Evolutionary conservation across 352 stramenopile genomes (phyloP), one percentile per base, ranked within the genome.

Genomic region (Nothophytophthora sp.): DNA sequence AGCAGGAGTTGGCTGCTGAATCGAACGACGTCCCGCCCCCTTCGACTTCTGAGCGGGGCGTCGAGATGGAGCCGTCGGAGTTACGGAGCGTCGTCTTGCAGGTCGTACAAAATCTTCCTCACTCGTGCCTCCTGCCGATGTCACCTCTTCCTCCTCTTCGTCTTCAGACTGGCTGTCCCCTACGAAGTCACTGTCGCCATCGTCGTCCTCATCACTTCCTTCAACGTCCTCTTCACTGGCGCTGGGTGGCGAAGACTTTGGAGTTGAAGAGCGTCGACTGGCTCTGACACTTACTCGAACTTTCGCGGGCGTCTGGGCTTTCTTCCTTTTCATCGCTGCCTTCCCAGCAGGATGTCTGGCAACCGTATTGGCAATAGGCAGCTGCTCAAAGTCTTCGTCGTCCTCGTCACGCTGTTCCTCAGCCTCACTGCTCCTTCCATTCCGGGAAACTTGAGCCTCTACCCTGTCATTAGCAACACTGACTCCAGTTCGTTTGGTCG

Each of bases 101-200:
- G 27, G 39, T 5, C 36, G 28, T 11, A 15, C 38, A 10, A 32
- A 34, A 3, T 50, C 34, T 39, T 57, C 51, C 18, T 48, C 54
- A 23, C 39, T 50, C 3, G 25, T 51, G 8, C 22, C 18, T 4
- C 36, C 35, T 37, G 73, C 39, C 45, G 55, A 23, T 19, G 53
- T 32, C 50, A 50, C 10, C 22, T 79, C 56, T 10, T 64, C 60
- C 0, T 70, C 54, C 0, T 64, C 55, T 2, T 77, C 73, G 22
- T 73, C 61, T 2, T 81, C 67, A 9, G 49, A 59, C 12, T 48
- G 41, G 15, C 57, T 70, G 4, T 78, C 70, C 8, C 52, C 69
- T 5, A 73, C 67, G 27, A 82, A 85, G 48, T 82, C 74, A 35
- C 71, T 82, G 48, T 86, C 75, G 15, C 13, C 47, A 34, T 84